Evolutionary conservation across 73 alveolate genomes (phyloP), one percentile per base, ranked within the genome.

Genomic region (Paramecium bursaria): DNA sequence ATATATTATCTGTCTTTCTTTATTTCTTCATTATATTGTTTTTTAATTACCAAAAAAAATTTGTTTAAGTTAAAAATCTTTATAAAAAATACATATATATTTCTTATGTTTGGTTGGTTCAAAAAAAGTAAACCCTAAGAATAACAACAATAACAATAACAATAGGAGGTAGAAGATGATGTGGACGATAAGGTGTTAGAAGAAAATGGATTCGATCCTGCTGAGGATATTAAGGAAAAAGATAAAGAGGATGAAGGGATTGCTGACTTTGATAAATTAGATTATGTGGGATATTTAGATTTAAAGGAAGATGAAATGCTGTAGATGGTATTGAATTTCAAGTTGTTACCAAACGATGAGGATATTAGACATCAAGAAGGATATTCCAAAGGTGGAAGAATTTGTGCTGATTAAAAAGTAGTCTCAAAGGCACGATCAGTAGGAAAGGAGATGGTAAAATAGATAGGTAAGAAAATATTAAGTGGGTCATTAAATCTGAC

Each of bases 401-500:
- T 79, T 54, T 79, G 89, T 54, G 77, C 85, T 7, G 97, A 94
- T 74, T 26, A 85, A 74, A 74, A 31, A n/a, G 73, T 85, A 4
- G 25, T 85, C 7, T 29, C 53, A 14, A 94, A 85, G 49, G 86
- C 85, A 46, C 75, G 98, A 75, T 50, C 87, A 46, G 92, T 91
- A 2, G 96, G 95, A 14, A 92, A 92, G 52, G 97, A 94, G 75
- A 52, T 94, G 39, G 79, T 94, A 4, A 92, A 91, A 51, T 60
- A 79, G 74, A 82, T 94, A n/a, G 98, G 98, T 3, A 92, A 80
- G 79, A 75, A 92, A 61, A 47, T 94, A 15, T 74, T 94, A 6
- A 73, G 91, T 17, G 98, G 98, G 14, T 82, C 89, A 14, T 74
- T 94, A 39, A 92, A 94, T 75, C 87, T 94, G 15, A 90, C 97